Base-by-base conservation (phyloP, 805 yeast species). In the Sungouiella thailandica region DNA sequence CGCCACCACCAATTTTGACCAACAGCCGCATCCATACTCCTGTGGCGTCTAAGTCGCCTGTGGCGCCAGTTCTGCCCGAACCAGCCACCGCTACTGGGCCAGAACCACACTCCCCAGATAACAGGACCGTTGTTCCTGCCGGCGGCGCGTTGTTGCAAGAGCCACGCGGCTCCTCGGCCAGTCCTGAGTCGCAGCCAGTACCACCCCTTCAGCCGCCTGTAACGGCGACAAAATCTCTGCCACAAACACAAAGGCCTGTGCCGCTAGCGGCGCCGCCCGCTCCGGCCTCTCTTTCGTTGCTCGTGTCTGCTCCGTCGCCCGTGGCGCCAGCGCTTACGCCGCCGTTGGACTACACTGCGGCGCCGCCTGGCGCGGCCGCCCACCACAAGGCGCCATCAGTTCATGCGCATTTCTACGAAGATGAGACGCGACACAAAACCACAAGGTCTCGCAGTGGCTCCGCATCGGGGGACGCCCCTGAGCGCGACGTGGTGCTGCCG, bases 401-500 rank as follows among this genome's bases (percentile, higher is more conserved):
- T 41, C 95, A 84, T 58, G 88, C 93, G 0, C 95, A 83, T 57
- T 84, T 84, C 52, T 73, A 71, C 44, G 78, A 77, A 7, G 83
- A 79, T 40, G 89, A 83, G 36, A 68, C 81, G 2, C 52, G 76
- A n/a, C 64, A 62, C 36, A 36, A 48, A 4, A 41, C 29, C 19
- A 56, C 43, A 33, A 36, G 69, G 25, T 62, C 69, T 2, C 51
- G 72, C 35, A 64, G 70, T 42, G 66, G 68, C 6, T 63, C 70
- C 9, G 46, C 49, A 25, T 49, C 58, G 15, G 59, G 55, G 7
- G 41, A 58, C 6, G 50, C 50, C 23, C 47, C 60, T 7, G 63
- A 53, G 7, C 33, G 34, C 26, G 34, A 37, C 10, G 41, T 39
- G 18, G 36, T 30, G 14, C 50, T 44, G 50, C 47, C 48, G 12